phyloP scores from a whole-genome alignment of 2,329 filamentous ascomycete species.

The Diplodia intermedia region DNA sequence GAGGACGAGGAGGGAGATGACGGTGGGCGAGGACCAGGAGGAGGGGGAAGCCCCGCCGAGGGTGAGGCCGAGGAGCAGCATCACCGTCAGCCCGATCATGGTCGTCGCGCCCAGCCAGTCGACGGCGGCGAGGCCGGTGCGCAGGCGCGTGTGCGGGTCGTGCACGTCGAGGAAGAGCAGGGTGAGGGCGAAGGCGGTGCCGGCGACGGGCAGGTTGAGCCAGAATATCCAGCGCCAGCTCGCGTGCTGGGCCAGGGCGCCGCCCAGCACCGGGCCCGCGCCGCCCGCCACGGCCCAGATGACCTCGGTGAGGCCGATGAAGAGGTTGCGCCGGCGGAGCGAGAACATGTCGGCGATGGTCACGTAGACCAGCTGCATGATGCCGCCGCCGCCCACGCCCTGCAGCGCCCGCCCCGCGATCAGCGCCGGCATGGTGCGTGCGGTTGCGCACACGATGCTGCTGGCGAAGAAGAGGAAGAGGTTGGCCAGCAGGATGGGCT shows the following conservation, averaged over 20 bases:
- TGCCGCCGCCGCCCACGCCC: conserved; percentile 61
- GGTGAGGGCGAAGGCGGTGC: conserved; percentile 57
- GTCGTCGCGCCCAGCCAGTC: conserved; percentile 62
- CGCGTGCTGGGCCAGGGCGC: conserved; percentile 55
- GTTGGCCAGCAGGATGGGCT: conserved; percentile 58
- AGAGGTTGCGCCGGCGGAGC: conserved; percentile 55
- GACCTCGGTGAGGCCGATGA: conserved; percentile 59
- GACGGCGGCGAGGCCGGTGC: conserved; percentile 58
- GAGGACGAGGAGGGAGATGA: conserved; percentile 54
- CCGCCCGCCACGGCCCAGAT: conserved; percentile 64
- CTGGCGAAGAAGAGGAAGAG: conserved; percentile 58
- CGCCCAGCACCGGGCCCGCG: conserved; percentile 61
- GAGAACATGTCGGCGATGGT: conserved; percentile 64
- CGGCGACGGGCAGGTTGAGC: conserved; percentile 62
- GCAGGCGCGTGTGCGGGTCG: conserved; percentile 59
- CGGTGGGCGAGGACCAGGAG: conserved; percentile 56
- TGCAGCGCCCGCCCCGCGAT: conserved; percentile 62
- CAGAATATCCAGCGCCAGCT: conserved; percentile 64
- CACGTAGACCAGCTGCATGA: conserved; percentile 61
- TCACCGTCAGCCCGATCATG: conserved; percentile 46
- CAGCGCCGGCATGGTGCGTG: conserved; percentile 58
- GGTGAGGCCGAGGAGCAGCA: conserved; percentile 61
- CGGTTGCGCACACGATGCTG: conserved; percentile 59
- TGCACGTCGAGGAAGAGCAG: conserved; percentile 62
- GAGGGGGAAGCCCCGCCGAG: conserved; percentile 60